Percentiles rank a stretch among this genome's conserved stretches.
Evolutionary conservation across 2,329 filamentous ascomycete genomes (phyloP).

Genomic region (Pseudogymnoascus sp.): DNA sequence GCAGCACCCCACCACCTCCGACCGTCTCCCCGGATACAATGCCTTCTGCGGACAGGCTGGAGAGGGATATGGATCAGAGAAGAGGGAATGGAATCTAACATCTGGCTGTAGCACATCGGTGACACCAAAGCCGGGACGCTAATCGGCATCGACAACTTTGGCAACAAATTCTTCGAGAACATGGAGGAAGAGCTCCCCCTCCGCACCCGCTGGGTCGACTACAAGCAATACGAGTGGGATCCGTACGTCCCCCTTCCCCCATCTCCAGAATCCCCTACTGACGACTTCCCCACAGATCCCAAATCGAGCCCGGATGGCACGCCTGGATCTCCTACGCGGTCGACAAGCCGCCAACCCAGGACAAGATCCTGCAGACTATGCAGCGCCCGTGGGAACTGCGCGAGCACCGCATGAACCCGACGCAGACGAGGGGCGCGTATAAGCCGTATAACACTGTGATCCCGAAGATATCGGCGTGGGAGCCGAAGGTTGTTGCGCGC

Average conservation of each 20-base stretch:
- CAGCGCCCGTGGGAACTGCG: conserved; percentile 69
- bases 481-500: conserved; percentile 34
- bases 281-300: conserved; percentile 43
- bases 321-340: conserved; percentile 94
- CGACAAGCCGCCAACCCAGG: conserved; percentile 74
- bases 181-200: conserved; percentile 83
- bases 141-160: conserved; percentile 78
- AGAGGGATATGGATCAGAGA: conserved; percentile 30
- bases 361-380: conserved; percentile 62
- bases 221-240: conserved; percentile 79
- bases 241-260: conserved; percentile 44
- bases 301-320: conserved; percentile 96
- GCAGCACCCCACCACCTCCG: conserved; percentile 18
- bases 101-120: conserved; percentile 45
- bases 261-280: neutral
- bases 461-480: conserved; percentile 46
- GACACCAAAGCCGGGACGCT: conserved; percentile 92
- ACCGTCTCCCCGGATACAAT: neutral
- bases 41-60: conserved; percentile 32
- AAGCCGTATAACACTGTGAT: conserved; percentile 65
- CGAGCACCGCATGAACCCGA: conserved; percentile 66
- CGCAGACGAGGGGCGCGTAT: conserved; percentile 70
- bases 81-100: neutral
- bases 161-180: conserved; percentile 99
- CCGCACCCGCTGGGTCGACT: conserved; percentile 95